Base-by-base conservation (phyloP, 495 filamentous ascomycete genomes). In the Aspergillus avenaceus region DNA sequence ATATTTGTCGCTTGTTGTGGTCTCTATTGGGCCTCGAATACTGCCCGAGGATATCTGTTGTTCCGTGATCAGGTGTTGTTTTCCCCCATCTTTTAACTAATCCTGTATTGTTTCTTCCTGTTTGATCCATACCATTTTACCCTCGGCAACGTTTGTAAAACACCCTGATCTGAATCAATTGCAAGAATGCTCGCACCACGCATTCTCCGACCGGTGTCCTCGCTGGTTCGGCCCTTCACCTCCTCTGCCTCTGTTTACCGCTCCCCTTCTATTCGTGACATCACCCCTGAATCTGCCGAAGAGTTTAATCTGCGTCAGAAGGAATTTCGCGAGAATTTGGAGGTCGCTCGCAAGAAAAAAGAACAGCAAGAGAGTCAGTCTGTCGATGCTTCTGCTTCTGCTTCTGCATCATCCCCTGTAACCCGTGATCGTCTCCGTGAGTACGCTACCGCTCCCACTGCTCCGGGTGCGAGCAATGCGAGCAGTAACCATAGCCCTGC, bases 291-390 rank as follows among this genome's bases (percentile, higher is more conserved):
- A 43, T 79, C 81, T 37, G 84, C 84, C 32, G 73, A 82, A 27
- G 73, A 78, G 27, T 98, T 96, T 79, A 86, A 86, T 63, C 73
- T 79, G 36, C 83, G 83, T 55, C 91, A 95, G 73, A 84, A 84
- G 62, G 79, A 85, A 61, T 98, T 96, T 74, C 85, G 93, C 60
- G 84, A 90, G 67, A 76, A 88, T 69, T 73, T 96, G 49, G 81
- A 84, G 56, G 81, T 84, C 64, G 83, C 82, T 65, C 80, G 88
- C 67, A 86, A 81, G 73, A 74, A 72, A 66, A 81, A 78, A 78
- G 83, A 88, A 78, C 78, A 84, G 77, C 82, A 86, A 87, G 87
- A 88, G 75, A 91, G 88, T 91, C 77, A 84, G 81, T 84, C 70
- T 67, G 67, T 70, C 69, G 59, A 65, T 70, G 61, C 69, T 66